Conservation (phyloP, 164 flowering plant species). For the Dillenia turbinata region DNA sequence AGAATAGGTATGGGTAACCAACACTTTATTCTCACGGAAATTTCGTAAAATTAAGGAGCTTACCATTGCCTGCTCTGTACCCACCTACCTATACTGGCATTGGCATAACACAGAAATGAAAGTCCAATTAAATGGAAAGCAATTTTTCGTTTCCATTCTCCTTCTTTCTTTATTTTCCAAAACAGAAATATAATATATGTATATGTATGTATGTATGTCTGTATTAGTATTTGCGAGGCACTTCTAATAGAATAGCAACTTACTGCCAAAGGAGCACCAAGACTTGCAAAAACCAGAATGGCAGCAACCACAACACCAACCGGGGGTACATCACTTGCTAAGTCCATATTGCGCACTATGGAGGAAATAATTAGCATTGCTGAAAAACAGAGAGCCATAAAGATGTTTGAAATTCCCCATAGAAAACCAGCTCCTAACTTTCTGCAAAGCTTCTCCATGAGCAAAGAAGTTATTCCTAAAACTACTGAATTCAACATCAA, state of each 20-base stretch:
- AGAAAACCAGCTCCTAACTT: slow-evolving; percentile 90
- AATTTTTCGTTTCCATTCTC: too few species aligned
- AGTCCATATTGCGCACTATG: slow-evolving; percentile 36
- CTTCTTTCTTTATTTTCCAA: too few species aligned
- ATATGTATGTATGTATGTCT: too few species aligned
- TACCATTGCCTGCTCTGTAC: too few species aligned
- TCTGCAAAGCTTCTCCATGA: slow-evolving; percentile 85
- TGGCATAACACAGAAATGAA: too few species aligned
- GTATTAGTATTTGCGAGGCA: too few species aligned
- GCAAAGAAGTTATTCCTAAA: slow-evolving; percentile 79
- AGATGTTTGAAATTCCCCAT: slow-evolving; percentile 84
- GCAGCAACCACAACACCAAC: slow-evolving; percentile 64
- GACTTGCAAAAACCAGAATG: slow-evolving; percentile 57
- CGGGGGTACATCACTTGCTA: slow-evolving; percentile 47
- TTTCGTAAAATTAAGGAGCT: too few species aligned
- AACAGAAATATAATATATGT: too few species aligned
- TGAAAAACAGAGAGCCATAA: slow-evolving; percentile 77
- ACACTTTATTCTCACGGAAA: too few species aligned
- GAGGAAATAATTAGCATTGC: slow-evolving; percentile 62
- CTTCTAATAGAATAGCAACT: slow-evolving; percentile 26
- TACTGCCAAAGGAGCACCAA: slow-evolving; percentile 94
- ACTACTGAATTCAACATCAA: slow-evolving; percentile 84
- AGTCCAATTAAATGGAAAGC: too few species aligned
- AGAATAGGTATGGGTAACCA: too few species aligned
- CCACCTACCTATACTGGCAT: too few species aligned